Evolutionary conservation across 495 filamentous ascomycete species (phyloP).

Genomic region (Podospora pseudocomata): DNA sequence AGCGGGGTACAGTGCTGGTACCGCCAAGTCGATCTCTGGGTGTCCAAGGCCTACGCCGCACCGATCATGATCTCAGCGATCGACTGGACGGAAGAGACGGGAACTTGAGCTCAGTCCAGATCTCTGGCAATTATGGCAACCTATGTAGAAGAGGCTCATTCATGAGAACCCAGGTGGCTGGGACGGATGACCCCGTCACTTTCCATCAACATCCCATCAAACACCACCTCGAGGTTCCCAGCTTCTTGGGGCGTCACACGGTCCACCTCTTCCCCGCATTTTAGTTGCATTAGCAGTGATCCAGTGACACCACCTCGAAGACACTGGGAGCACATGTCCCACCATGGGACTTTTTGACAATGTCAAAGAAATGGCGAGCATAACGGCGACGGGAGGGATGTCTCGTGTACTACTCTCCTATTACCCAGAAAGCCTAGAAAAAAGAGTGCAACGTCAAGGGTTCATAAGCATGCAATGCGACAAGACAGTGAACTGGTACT

Average conservation of each 20-base stretch:
- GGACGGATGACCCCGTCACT: neutral
- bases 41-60: neutral
- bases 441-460: too few species aligned
- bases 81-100: neutral
- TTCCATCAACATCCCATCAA: too few species aligned
- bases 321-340: neutral
- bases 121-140: neutral
- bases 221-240: neutral
- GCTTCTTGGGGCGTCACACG: neutral
- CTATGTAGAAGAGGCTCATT: too few species aligned
- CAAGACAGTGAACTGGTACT: too few species aligned
- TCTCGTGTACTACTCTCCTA: neutral
- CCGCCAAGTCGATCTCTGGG: constrained; percentile 1
- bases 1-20: constrained; percentile 1
- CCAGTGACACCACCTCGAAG: neutral
- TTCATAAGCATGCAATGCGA: too few species aligned
- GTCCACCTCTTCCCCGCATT: constrained; percentile 6
- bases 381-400: neutral
- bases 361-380: neutral
- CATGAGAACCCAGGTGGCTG: neutral
- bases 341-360: neutral
- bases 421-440: too few species aligned
- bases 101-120: neutral
- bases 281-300: neutral
- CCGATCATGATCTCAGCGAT: constrained; percentile 8